Evolutionary conservation across 805 yeast species (phyloP), one percentile per base, ranked within the genome.

Genomic region (Torulaspora quercuum): DNA sequence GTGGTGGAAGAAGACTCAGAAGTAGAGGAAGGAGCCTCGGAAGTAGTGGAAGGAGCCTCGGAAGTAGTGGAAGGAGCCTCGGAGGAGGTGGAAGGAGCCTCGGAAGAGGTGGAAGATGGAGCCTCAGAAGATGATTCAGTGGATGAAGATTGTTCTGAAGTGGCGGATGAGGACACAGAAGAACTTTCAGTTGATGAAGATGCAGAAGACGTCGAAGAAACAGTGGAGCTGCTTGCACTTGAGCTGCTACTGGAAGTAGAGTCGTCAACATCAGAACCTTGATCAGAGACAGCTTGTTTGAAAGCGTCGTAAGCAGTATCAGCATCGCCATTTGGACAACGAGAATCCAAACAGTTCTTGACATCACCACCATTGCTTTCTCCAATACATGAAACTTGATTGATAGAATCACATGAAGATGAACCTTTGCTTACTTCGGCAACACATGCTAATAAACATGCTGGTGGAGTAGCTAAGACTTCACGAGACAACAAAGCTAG

Each of bases 401-500:
- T 75, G 60, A 86, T 61, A 39, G 78, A 68, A 41, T 66, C 49
- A 64, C 92, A 83, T 30, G 66, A 42, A 26, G 75, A 63, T 10
- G 78, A 70, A 5, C 50, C 44, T 59, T 73, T 73, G 45, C 73
- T 69, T 38, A 82, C 89, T 53, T 76, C 72, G 39, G 86, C 73
- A 41, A 84, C 90, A 75, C 95, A 87, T 25, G 95, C 94, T 61
- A 88, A 70, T 49, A 88, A 67, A 70, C 95, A 88, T 24, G 96
- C 95, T 43, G 96, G 95, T 34, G 95, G 92, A 38, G 90, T 70
- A 37, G 84, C 80, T 29, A 77, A 74, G 19, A 72, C 71, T 33
- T 52, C 48, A 8, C 40, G 39, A n/a, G 59, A 41, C 25, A 57
- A 44, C 19, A 54, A 32, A 29, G 55, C 59, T 20, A 55, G 23